Conservation (phyloP, 2,329 filamentous ascomycete species). For the Aureobasidium zeae region DNA sequence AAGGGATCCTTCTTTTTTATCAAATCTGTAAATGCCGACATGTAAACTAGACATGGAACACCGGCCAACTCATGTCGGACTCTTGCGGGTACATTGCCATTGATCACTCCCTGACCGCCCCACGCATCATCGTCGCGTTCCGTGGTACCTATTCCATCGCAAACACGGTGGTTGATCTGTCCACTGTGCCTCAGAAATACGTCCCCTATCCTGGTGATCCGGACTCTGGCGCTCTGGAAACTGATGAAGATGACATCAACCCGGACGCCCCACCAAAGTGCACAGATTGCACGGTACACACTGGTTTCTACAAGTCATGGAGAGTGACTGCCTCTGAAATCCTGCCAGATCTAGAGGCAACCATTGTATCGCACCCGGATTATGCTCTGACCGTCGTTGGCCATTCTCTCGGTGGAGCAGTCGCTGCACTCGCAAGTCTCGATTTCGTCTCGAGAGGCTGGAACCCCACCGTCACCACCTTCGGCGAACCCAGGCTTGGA, state of each 20-base stretch:
- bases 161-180: conserved; percentile 84
- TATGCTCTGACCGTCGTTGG: conserved; percentile 74
- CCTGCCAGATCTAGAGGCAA: conserved; percentile 53
- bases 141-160: conserved; percentile 89
- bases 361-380: conserved; percentile 53
- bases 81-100: conserved; percentile 90
- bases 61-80: conserved; percentile 74
- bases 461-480: conserved; percentile 73
- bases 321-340: conserved; percentile 60
- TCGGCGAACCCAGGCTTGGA: conserved; percentile 69
- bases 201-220: conserved; percentile 64
- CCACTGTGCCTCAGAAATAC: conserved; percentile 82
- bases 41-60: conserved; percentile 66
- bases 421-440: conserved; percentile 76
- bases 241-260: conserved; percentile 22
- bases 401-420: conserved; percentile 85
- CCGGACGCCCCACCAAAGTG: conserved; percentile 48
- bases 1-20: conserved; percentile 17
- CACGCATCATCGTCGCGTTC: conserved; percentile 75
- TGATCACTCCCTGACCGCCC: conserved; percentile 55
- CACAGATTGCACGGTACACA: conserved; percentile 82
- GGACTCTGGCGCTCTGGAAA: conserved; percentile 23
- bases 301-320: conserved; percentile 84
- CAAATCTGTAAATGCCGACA: conserved; percentile 8
- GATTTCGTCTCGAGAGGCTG: conserved; percentile 72